Evolutionary conservation across 345 rosid genomes (phyloP).

Genomic region (Reutealis trisperma): DNA sequence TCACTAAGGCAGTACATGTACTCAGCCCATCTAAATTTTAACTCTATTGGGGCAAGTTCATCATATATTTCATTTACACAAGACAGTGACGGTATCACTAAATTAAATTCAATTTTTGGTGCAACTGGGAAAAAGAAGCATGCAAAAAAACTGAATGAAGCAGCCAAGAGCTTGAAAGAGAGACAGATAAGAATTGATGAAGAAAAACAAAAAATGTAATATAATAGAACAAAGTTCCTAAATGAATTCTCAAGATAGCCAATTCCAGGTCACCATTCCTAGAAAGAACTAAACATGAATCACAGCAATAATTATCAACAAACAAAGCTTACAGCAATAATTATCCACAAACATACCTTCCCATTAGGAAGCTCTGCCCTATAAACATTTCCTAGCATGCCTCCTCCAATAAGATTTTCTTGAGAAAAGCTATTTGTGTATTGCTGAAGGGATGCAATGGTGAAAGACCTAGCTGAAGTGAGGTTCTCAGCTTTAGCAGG

Average conservation of each 20-base stretch:
- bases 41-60: background rate
- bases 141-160: background rate
- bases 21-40: background rate
- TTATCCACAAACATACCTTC: slow-evolving; percentile 52
- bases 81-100: background rate
- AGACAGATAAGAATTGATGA: background rate
- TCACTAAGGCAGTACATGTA: background rate
- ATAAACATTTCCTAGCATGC: slow-evolving; percentile 95
- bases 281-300: background rate
- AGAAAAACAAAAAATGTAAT: background rate
- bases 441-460: slow-evolving; percentile 94
- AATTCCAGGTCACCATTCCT: background rate
- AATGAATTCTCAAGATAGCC: background rate
- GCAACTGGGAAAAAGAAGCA: background rate
- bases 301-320: slow-evolving; percentile 8
- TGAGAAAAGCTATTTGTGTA: slow-evolving; percentile 94
- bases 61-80: background rate
- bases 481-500: slow-evolving; percentile 43
- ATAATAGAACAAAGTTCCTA: background rate
- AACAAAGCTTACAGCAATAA: slow-evolving; percentile 52
- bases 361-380: slow-evolving; percentile 81
- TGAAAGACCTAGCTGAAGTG: slow-evolving; percentile 71
- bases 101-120: background rate
- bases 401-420: slow-evolving; percentile 81
- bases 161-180: background rate